Evolutionary conservation across 1,284 basidiomycete species (phyloP), one percentile per base, ranked within the genome.

Genomic region (Rhizoctonia solani): DNA sequence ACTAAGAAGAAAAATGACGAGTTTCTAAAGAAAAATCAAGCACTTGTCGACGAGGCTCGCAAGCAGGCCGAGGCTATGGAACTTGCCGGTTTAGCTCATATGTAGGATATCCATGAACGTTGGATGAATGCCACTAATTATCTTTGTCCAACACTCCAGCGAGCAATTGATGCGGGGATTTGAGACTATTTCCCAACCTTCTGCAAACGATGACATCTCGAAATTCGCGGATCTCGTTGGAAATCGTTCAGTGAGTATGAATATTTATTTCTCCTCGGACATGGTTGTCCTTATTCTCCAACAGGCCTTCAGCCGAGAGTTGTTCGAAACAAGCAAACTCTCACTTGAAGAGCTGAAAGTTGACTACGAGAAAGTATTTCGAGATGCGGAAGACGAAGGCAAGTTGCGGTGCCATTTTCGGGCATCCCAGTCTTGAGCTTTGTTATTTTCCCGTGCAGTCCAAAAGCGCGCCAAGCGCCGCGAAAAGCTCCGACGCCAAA

Each of bases 401-500:
- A 47, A 63, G 37, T n/a, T 63, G 59, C 50, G n/a, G 37, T 23
- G 58, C n/a, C 8, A 16, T n/a, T 16, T 6, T 49, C 11, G 46
- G 21, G 23, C 21, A 6, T 21, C 46, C 21, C 21, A 14, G 25
- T 16, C 21, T 25, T 21, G 46, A 27, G 9, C 21, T 27, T 27
- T 16, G 14, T 23, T 25, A 32, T n/a, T 4, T 3, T 13, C 44
- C 30, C 32, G 14, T 23, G 16, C 27, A 63, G 59, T 63, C 16
- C 32, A 63, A 25, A 53, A n/a, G 23, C 59, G 59, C 21, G 34
- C 59, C 1, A 27, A 32, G 9, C 47, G 49, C 23, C 59, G 59
- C 13, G 59, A 63, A 13, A 63, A 63, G 32, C 41, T 63, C 49
- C 59, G 59, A 21, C 59, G 59, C 23, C 59, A 42, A 14, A 53